A percentile compares a stretch with the other conserved stretches of the same genome.
Evolutionary conservation across 495 filamentous ascomycete genomes (phyloP).

Genomic region (Aspergillus indologenus): DNA sequence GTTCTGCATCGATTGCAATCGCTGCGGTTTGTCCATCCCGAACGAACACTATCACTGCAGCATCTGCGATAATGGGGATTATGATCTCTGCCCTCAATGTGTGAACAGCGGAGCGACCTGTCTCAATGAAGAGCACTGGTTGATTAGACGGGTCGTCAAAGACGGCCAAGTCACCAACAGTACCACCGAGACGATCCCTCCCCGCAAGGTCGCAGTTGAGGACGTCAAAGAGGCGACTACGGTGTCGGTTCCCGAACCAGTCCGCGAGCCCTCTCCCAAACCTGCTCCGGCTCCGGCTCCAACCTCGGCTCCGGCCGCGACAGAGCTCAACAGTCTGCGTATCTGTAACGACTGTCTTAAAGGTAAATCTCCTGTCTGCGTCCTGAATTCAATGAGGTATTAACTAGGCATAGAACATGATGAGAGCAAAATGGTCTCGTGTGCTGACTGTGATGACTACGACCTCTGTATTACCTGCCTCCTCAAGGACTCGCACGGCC

Average conservation of each 20-base stretch:
- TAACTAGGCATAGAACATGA: conserved; percentile 55
- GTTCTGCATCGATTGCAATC: conserved; percentile 86
- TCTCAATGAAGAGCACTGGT: conserved; percentile 75
- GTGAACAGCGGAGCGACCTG: conserved; percentile 73
- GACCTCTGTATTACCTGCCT: conserved; percentile 88
- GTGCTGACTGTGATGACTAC: conserved; percentile 80
- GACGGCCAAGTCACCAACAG: conserved; percentile 78
- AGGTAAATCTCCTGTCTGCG: conserved; percentile 47
- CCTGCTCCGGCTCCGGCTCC: conserved; percentile 1
- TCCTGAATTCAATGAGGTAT: not conserved
- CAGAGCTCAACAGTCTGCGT: conserved; percentile 40
- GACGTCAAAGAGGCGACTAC: conserved; percentile 21
- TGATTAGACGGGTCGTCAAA: conserved; percentile 84
- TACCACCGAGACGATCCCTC: conserved; percentile 72
- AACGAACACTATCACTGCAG: conserved; percentile 92
- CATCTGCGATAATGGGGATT: conserved; percentile 89
- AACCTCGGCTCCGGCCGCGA: not conserved
- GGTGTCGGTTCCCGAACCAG: conserved; percentile 13
- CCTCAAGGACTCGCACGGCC: conserved; percentile 73
- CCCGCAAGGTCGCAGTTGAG: conserved; percentile 45
- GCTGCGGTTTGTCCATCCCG: conserved; percentile 72
- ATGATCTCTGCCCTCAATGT: conserved; percentile 84
- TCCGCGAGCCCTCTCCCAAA: conserved; percentile 10
- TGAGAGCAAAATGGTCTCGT: conserved; percentile 79
- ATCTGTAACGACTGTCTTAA: conserved; percentile 92